Percentiles rank a stretch among this genome's conserved stretches.
These are phyloP conservation scores for Phytophthora rubi DNA, from an alignment of 352 stramenopile genomes.

Conservation along the genomic window DNA sequence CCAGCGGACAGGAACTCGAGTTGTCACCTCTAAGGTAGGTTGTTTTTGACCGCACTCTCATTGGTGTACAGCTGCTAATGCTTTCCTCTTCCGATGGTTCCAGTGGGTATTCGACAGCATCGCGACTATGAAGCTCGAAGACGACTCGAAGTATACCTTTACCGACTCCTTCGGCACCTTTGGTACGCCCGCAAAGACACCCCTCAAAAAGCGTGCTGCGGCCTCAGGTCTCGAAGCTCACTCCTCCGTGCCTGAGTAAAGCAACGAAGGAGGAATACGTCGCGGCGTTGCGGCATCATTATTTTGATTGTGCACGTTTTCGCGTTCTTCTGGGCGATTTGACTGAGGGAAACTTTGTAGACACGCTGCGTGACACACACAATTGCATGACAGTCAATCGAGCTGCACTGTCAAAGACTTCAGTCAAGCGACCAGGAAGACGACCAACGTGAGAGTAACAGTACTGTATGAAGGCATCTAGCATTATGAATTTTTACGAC, in stretches of 20 bases:
- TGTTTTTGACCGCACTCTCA: neutral
- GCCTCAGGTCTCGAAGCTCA: slow-evolving; percentile 41
- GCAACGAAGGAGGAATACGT: slow-evolving; percentile 13
- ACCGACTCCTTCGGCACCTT: slow-evolving; percentile 9
- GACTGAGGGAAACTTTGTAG: slow-evolving; percentile 18
- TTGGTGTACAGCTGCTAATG: neutral
- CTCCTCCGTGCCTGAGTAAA: slow-evolving; percentile 35
- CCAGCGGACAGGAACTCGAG: slow-evolving; percentile 57
- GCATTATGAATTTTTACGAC: slow-evolving; percentile 37
- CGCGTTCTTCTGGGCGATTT: slow-evolving; percentile 17
- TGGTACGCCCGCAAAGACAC: slow-evolving; percentile 21
- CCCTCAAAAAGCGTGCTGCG: slow-evolving; percentile 17
- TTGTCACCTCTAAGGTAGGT: slow-evolving; percentile 70
- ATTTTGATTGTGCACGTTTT: slow-evolving; percentile 32
- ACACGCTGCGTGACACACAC: slow-evolving; percentile 9
- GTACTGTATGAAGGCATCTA: slow-evolving; percentile 31
- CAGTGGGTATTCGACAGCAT: slow-evolving; percentile 86
- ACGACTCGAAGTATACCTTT: slow-evolving; percentile 46
- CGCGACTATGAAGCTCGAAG: slow-evolving; percentile 61
- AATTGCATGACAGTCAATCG: slow-evolving; percentile 1
- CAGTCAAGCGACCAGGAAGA: neutral
- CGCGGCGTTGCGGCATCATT: slow-evolving; percentile 3
- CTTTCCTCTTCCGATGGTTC: neutral
- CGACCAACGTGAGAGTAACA: neutral
- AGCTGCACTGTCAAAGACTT: neutral